Evolutionary conservation across 1,284 basidiomycete genomes (phyloP).

Genomic region (Irpex sp.): DNA sequence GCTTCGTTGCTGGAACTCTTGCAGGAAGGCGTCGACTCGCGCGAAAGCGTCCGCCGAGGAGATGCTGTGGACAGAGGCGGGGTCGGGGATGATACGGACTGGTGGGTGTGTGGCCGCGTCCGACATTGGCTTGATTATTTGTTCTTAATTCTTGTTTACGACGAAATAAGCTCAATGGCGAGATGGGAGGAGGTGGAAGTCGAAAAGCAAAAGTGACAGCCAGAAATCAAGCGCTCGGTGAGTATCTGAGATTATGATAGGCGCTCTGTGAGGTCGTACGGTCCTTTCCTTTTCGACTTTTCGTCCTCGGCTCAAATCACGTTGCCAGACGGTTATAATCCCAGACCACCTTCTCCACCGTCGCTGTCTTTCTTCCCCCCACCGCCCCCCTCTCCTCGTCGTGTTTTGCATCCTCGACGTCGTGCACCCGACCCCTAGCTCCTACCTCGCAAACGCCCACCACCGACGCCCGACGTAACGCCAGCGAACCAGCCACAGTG

Average conservation of each 20-base stretch:
- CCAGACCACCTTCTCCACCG: not conserved
- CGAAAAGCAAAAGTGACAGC: not conserved
- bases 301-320: not conserved
- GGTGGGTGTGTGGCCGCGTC: conserved; percentile 30
- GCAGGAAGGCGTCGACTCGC: conserved; percentile 27
- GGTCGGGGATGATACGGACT: conserved; percentile 24
- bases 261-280: not conserved
- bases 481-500: not conserved
- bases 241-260: not conserved
- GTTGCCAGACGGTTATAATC: not conserved
- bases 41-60: conserved; percentile 24
- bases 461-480: not conserved
- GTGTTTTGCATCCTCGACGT: not conserved
- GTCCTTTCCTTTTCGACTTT: not conserved
- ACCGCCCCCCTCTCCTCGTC: not conserved
- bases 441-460: not conserved
- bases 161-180: conserved; percentile 7
- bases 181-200: not conserved
- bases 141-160: not conserved
- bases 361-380: not conserved
- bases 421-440: not conserved
- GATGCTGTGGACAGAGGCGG: conserved; percentile 16
- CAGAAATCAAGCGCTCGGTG: not conserved
- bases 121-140: conserved; percentile 7
- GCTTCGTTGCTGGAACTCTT: conserved; percentile 27